These are phyloP conservation scores for Opeltia flavorubescens DNA, from an alignment of 495 filamentous ascomycete species.

Conservation along the genomic window DNA sequence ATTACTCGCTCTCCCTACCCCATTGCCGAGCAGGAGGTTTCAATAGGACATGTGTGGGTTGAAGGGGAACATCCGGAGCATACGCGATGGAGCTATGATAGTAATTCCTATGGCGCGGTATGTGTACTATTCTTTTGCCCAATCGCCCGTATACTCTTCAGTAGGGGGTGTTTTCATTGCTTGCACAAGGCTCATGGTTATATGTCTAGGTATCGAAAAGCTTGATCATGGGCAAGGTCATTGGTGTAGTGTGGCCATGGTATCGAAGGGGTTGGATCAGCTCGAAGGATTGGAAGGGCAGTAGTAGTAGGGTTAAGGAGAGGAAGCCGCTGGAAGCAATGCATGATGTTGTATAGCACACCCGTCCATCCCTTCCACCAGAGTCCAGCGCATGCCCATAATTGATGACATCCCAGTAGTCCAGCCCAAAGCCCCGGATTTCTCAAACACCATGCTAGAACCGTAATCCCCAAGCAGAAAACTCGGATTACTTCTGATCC, in stretches of 20 bases:
- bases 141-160: neutral
- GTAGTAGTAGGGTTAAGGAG: constrained; percentile 27
- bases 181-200: neutral
- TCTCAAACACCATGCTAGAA: neutral
- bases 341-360: neutral
- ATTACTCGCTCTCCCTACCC: constrained; percentile 47
- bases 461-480: neutral
- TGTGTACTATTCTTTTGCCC: constrained; percentile 16
- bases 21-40: constrained; percentile 38
- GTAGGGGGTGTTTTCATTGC: neutral
- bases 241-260: constrained; percentile 48
- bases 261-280: constrained; percentile 33
- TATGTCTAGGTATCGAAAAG: constrained; percentile 33
- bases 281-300: constrained; percentile 28
- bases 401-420: too few species aligned
- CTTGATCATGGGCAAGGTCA: constrained; percentile 49
- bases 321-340: constrained; percentile 19
- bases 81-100: constrained; percentile 44
- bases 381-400: too few species aligned
- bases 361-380: too few species aligned
- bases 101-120: constrained; percentile 62
- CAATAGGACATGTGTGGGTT: constrained; percentile 63
- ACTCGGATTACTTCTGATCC: constrained; percentile 6
- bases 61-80: constrained; percentile 51
- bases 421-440: neutral